A percentile compares a stretch with the other conserved stretches of the same genome.
Conservation (phyloP, 2,329 filamentous ascomycete species). For the Plenodomus tracheiphilus region DNA sequence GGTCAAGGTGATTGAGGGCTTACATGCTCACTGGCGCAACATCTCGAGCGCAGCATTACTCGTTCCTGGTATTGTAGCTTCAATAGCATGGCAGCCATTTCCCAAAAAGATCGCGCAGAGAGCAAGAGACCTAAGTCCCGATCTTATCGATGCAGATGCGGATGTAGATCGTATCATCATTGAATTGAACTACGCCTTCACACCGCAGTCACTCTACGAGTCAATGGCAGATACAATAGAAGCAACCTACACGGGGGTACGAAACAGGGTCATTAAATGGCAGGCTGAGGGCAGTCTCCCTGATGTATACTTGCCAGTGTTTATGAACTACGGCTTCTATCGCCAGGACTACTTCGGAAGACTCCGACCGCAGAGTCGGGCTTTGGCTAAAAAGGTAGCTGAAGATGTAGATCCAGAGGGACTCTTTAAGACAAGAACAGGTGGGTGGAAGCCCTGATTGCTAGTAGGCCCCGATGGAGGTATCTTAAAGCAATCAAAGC, state of each 20-base stretch:
- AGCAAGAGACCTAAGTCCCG: conserved; percentile 21
- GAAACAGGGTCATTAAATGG: conserved; percentile 41
- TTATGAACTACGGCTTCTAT: conserved; percentile 54
- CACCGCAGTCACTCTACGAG: conserved; percentile 33
- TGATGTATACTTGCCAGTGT: conserved; percentile 50
- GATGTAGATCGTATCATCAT: conserved; percentile 50
- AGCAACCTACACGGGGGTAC: conserved; percentile 45
- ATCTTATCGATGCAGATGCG: conserved; percentile 48
- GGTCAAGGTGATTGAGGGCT: conserved; percentile 29
- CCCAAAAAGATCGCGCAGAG: conserved; percentile 31
- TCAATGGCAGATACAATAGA: conserved; percentile 48
- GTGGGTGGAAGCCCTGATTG: conserved; percentile 46
- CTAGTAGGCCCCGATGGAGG: no score
- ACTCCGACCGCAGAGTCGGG: conserved; percentile 36
- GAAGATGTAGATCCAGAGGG: conserved; percentile 47
- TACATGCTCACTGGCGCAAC: conserved; percentile 38
- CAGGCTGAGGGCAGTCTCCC: conserved; percentile 46
- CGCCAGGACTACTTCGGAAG: conserved; percentile 53
- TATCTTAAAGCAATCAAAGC: no score
- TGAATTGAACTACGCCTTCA: conserved; percentile 51
- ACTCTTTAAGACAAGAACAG: conserved; percentile 48
- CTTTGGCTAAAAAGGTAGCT: conserved; percentile 42
- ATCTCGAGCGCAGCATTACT: conserved; percentile 24
- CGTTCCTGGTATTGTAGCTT: conserved; percentile 37
- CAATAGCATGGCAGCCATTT: conserved; percentile 42